Percentiles rank a stretch among this genome's conserved stretches.
phyloP scores from a whole-genome alignment of 2,329 filamentous ascomycete genomes.

The Calcarisporium arbuscula region DNA sequence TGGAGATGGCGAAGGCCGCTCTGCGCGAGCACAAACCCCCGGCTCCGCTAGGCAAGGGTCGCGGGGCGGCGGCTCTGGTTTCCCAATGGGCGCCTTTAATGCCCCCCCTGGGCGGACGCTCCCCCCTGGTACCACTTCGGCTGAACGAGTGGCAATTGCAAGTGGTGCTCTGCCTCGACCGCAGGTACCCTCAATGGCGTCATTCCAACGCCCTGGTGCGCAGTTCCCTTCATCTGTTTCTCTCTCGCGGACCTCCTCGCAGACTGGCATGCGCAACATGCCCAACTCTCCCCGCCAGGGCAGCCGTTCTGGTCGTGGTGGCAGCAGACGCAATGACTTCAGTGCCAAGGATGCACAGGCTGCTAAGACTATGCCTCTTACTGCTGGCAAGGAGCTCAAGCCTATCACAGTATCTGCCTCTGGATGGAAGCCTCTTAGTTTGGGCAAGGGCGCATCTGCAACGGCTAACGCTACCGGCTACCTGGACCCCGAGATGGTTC shows the following conservation, averaged over 20 bases:
- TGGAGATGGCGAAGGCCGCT: constrained; percentile 66
- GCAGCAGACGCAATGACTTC: constrained; percentile 58
- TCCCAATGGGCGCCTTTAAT: constrained; percentile 67
- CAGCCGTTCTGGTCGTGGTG: constrained; percentile 55
- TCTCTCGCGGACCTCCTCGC: constrained; percentile 62
- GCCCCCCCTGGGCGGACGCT: constrained; percentile 48
- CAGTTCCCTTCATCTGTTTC: constrained; percentile 55
- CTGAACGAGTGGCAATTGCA: constrained; percentile 65
- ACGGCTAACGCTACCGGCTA: constrained; percentile 40
- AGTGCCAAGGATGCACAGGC: constrained; percentile 58
- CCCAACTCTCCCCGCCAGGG: constrained; percentile 67
- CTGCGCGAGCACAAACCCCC: constrained; percentile 52
- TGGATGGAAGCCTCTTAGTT: constrained; percentile 84
- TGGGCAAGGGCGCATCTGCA: constrained; percentile 39
- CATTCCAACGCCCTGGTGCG: constrained; percentile 41
- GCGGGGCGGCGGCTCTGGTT: constrained; percentile 43
- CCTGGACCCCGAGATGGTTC: constrained; percentile 86
- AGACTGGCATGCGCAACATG: constrained; percentile 52
- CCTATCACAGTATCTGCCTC: constrained; percentile 64
- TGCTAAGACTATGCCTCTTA: constrained; percentile 88
- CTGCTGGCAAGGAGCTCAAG: constrained; percentile 74
- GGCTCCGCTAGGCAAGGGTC: constrained; percentile 44
- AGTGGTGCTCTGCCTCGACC: constrained; percentile 43
- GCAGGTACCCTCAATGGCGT: constrained; percentile 33
- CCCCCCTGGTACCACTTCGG: constrained; percentile 70